Evolutionary conservation across 1,284 basidiomycete genomes (phyloP), one percentile per base, ranked within the genome.

Genomic region (Inonotus obliquus): DNA sequence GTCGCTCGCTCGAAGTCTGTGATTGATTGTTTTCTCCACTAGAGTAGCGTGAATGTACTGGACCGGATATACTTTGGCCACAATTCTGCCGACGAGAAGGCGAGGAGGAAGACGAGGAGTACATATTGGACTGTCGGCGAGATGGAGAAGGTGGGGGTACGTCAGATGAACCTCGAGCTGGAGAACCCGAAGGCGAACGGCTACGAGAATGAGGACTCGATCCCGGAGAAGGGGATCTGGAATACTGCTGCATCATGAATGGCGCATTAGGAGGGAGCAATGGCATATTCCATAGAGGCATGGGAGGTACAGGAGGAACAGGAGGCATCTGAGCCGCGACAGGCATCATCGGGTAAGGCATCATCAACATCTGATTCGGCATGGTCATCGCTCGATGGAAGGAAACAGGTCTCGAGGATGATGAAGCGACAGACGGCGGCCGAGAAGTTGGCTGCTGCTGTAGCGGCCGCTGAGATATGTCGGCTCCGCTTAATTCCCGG

Each of bases 201-300:
- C 61, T 27, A 23, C 52, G 62, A 10, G 59, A 61, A 49, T 58
- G 44, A 25, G 48, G 27, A 21, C 44, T 56, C 17, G 54, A 57
- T n/a, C 62, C 59, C 23, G 59, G 61, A 11, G 64, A 60, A 35
- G 64, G 57, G 19, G 63, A 64, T 25, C 59, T 23, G 7, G 63
- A 59, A 45, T 73, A 76, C 56, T 83, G 79, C 64, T 82, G 82
- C 74, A 85, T 79, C 85, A 90, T 89, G 72, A 90, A 90, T 14
- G 88, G 87, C 29, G 87, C 81, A 1, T 82, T 78, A 1, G 87
- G 88, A n/a, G 87, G 88, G 38, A 90, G 76, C 11, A 90, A 75
- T 11, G 87, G 86, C 80, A 83, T 82, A 61, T 57, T 57, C 62
- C 58, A 60, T 14, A 58, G 72, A 54, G 69, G 67, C 10, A 74